Conservation (phyloP, 257 asterid species). For the Ilex asprella region DNA sequence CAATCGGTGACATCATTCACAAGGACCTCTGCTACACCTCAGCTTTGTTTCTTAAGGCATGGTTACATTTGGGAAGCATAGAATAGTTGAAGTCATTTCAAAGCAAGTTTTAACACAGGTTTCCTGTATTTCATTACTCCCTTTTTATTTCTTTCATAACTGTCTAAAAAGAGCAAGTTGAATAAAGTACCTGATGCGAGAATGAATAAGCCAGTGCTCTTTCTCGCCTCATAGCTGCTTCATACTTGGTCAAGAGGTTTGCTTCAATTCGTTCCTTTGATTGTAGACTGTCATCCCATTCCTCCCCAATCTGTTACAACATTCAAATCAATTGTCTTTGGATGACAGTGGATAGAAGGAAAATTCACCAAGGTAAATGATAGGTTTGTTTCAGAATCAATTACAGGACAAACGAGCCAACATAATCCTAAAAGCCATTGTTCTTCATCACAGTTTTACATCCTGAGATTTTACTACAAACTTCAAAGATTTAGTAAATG, state of each 20-base stretch:
- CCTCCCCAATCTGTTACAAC: conserved; percentile 73
- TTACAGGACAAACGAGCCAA: background rate
- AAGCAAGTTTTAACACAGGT: too few species aligned
- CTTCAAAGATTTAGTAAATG: background rate
- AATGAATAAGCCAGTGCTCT: conserved; percentile 89
- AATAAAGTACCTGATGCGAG: conserved; percentile 76
- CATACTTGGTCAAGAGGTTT: conserved; percentile 65
- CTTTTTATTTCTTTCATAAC: background rate
- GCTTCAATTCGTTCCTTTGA: conserved; percentile 81
- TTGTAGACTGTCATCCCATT: conserved; percentile 81
- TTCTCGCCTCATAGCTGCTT: conserved; percentile 90
- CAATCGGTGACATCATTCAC: too few species aligned
- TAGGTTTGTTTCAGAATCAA: too few species aligned
- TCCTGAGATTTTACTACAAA: background rate
- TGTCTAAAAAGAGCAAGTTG: background rate
- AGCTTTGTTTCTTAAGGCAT: too few species aligned
- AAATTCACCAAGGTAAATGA: too few species aligned
- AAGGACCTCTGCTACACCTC: too few species aligned
- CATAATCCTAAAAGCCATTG: background rate
- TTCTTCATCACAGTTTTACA: background rate
- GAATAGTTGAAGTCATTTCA: too few species aligned
- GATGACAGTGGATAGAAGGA: conserved; percentile 3
- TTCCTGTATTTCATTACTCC: too few species aligned
- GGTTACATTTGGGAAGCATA: too few species aligned
- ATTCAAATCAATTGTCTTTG: conserved; percentile 6